Evolutionary conservation across 2,329 filamentous ascomycete species (phyloP).

Genomic region (Xylaria sp.): DNA sequence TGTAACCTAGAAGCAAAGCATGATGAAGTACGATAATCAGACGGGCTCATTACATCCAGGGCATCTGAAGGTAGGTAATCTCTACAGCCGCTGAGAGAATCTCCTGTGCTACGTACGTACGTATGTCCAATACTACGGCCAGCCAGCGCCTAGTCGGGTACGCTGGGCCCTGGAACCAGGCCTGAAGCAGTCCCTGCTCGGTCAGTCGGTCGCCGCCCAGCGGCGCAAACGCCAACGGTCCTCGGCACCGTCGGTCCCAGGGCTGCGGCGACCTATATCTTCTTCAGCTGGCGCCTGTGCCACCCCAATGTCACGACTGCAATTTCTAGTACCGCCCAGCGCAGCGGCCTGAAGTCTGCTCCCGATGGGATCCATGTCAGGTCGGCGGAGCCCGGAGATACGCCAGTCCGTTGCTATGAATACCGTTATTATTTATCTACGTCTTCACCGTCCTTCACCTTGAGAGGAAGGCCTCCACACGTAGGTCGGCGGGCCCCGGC

Average conservation of each 20-base stretch:
- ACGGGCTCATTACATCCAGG: too few species aligned
- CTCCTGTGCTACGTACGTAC: too few species aligned
- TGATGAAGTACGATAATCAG: constrained; percentile 26
- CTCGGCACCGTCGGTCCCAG: constrained; percentile 1
- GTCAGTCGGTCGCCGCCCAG: not conserved
- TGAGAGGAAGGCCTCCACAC: not conserved
- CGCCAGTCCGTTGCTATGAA: too few species aligned
- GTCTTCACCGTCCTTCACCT: not conserved
- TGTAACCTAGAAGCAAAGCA: constrained; percentile 2
- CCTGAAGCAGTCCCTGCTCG: constrained; percentile 2
- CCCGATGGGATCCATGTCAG: too few species aligned
- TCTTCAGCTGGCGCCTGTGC: too few species aligned
- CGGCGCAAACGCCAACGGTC: too few species aligned
- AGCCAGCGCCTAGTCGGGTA: constrained; percentile 1
- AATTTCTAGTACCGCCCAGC: too few species aligned
- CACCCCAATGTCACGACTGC: too few species aligned
- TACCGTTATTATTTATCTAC: too few species aligned
- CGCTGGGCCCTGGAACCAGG: constrained; percentile 1
- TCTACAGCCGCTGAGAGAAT: constrained; percentile 22
- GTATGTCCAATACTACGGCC: not conserved
- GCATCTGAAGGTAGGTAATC: constrained; percentile 6
- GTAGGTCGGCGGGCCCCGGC: too few species aligned
- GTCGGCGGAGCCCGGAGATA: too few species aligned
- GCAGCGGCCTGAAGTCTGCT: too few species aligned
- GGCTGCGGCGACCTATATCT: constrained; percentile 3